Evolutionary conservation across 495 filamentous ascomycete species (phyloP), one percentile per base, ranked within the genome.

Genomic region (Hypoxylon perforatum): DNA sequence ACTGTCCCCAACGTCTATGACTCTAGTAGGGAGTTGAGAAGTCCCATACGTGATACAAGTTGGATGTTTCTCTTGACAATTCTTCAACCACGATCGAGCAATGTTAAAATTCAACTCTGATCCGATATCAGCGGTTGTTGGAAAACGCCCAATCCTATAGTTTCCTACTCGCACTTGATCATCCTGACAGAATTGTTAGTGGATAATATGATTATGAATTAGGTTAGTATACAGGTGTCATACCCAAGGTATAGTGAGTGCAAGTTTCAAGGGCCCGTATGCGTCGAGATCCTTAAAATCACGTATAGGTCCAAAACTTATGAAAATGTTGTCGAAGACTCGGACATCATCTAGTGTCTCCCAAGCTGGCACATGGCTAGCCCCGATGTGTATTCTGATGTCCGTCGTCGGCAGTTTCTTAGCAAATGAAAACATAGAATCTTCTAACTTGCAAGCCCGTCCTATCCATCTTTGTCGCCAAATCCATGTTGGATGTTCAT

Each of bases 1-100:
- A 35, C 30, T 35, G 11, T 9, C 49, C n/a, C 62, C 67, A 30
- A 70, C 56, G 33, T 70, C 62, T 7, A 70, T 53, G 0, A 70
- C 56, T 39, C 67, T 17, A 48, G 54, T 70, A 33, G 67, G 67
- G 44, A 65, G 61, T 15, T 47, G 10, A 11, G 49, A 14, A 5
- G 28, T 42, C 19, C 35, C 11, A 6, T 15, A 8, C 15, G 12
- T 44, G 38, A 28, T 17, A 46, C 60, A 63, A 25, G 0, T 12
- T 18, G 25, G 18, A 50, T 63, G 60, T 17, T 48, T 15, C n/a
- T 52, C 35, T 30, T 35, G 21, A 33, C 60, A 63, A 19, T 38
- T 25, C 14, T 35, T 30, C 25, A 56, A 47, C 51, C 60, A 63
- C 19, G 30, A 5, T 25, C 39, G 14, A 21, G 49, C 60, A 15